Evolutionary conservation across 2,329 filamentous ascomycete genomes (phyloP), one percentile per base, ranked within the genome.

Genomic region (Fusarium penzigii): DNA sequence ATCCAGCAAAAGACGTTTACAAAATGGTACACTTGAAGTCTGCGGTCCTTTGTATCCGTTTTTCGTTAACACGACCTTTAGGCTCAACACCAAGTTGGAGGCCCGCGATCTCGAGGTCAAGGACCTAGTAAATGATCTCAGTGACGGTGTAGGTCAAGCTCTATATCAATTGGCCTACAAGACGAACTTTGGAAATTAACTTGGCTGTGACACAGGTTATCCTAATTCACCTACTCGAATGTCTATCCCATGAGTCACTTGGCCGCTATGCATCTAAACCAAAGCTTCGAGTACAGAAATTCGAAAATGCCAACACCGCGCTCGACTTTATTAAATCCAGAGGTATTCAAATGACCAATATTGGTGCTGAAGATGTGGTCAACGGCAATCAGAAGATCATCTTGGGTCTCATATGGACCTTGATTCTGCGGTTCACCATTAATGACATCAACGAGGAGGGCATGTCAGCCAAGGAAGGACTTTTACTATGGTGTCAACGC

Each of bases 1-100:
- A 92, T 96, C 75, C 93, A 97, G 79, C 89, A 97, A 74, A 99
- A 97, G 83, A 99, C 94, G 29, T 99, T 99, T 75, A 96, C 92
- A 53, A 99, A 97, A 90, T 99, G 94, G 75, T 76, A 67, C 42
- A 63, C 1, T n/a, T 9, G 16, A 25, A 25, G 6, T 6, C 46
- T 11, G 16, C 39, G 5, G 4, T 34, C 11, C 43, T 14, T 17
- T 12, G 17, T 29, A 16, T 38, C 13, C 39, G 39, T 39, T 11
- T 29, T 17, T 17, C 42, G 39, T 42, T 61, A 16, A 52, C 20
- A 17, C 48, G 6, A 25, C n/a, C n/a, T 40, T 43, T 29, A 94
- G 92, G 94, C 84, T 99, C 63, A 99, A 99, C 75, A 95, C 91
- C 65, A 99, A 99, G 77, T 79, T 99, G 66, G 87, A 89, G 71